Conservation (phyloP, 108 stramenopile species). For the Parietichytrium sp. region DNA sequence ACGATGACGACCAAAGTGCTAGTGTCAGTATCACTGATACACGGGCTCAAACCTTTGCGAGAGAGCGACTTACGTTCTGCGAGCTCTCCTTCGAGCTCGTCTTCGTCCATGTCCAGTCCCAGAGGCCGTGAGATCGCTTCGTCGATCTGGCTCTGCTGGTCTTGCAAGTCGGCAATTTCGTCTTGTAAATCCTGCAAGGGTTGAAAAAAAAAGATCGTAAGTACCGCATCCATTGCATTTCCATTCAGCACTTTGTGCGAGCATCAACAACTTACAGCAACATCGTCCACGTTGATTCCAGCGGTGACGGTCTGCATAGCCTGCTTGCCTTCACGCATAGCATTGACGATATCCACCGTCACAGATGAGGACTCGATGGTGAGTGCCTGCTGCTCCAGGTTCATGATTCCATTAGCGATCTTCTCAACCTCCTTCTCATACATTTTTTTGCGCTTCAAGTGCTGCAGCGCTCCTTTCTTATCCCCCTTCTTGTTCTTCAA, state of each 20-base stretch:
- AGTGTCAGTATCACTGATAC: too few relatives aligned
- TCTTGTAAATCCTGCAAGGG: slow-evolving; percentile 33
- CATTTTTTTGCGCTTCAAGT: slow-evolving; percentile 28
- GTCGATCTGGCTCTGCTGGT: slow-evolving; percentile 35
- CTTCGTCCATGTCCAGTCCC: slow-evolving; percentile 10
- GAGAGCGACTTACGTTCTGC: too few relatives aligned
- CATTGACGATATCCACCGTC: slow-evolving; percentile 25
- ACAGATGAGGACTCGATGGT: slow-evolving; percentile 26
- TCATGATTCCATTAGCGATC: not conserved
- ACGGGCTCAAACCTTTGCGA: too few relatives aligned
- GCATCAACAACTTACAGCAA: too few relatives aligned
- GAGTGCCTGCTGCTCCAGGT: slow-evolving; percentile 33
- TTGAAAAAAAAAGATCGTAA: too few relatives aligned
- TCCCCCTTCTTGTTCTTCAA: slow-evolving; percentile 23
- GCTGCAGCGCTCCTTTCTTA: slow-evolving; percentile 29
- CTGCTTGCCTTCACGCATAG: not conserved
- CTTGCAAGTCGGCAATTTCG: slow-evolving; percentile 35
- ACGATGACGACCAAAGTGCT: too few relatives aligned
- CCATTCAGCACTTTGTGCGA: too few relatives aligned
- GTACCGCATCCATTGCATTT: too few relatives aligned
- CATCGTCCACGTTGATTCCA: slow-evolving; percentile 4
- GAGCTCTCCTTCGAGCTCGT: slow-evolving; percentile 25
- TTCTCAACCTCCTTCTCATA: slow-evolving; percentile 18
- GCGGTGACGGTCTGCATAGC: slow-evolving; percentile 24
- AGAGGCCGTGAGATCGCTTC: not conserved